Conservation (phyloP, 805 yeast species). For the Kluyveromyces wickerhamii region DNA sequence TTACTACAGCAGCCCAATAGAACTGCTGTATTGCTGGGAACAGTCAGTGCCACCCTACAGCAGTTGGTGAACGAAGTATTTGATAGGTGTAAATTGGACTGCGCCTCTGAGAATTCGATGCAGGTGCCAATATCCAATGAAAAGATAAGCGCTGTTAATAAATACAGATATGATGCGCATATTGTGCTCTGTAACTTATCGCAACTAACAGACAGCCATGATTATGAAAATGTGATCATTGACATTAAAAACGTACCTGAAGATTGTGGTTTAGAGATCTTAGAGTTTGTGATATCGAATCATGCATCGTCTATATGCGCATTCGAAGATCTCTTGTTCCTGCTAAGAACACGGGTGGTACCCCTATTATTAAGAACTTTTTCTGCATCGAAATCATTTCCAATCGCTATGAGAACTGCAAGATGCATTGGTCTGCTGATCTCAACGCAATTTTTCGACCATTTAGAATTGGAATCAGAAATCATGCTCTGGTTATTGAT, state of each 20-base stretch:
- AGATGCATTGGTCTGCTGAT: slow-evolving; percentile 60
- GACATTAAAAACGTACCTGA: slow-evolving; percentile 46
- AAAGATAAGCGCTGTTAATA: slow-evolving; percentile 36
- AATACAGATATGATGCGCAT: slow-evolving; percentile 60
- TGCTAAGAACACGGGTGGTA: slow-evolving; percentile 59
- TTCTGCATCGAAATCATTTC: slow-evolving; percentile 45
- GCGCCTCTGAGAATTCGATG: slow-evolving; percentile 19
- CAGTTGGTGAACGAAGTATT: slow-evolving; percentile 74
- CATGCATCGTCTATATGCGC: slow-evolving; percentile 36
- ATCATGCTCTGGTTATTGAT: slow-evolving; percentile 69
- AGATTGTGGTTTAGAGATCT: slow-evolving; percentile 68
- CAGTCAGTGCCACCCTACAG: slow-evolving; percentile 89
- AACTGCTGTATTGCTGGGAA: slow-evolving; percentile 70
- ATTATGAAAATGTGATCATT: slow-evolving; percentile 47
- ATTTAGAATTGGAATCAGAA: slow-evolving; percentile 70
- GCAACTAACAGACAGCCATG: slow-evolving; percentile 42
- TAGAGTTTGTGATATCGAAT: slow-evolving; percentile 69
- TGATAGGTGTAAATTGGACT: slow-evolving; percentile 43
- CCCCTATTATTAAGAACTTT: slow-evolving; percentile 69
- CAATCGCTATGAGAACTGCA: slow-evolving; percentile 66
- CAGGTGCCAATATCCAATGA: slow-evolving; percentile 42
- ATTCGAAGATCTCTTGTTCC: slow-evolving; percentile 59
- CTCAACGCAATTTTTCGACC: slow-evolving; percentile 46
- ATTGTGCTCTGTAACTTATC: slow-evolving; percentile 69
- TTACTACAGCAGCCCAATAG: slow-evolving; percentile 61